Evolutionary conservation across 2,329 filamentous ascomycete genomes (phyloP).

Genomic region (Cordyceps tenuipes): DNA sequence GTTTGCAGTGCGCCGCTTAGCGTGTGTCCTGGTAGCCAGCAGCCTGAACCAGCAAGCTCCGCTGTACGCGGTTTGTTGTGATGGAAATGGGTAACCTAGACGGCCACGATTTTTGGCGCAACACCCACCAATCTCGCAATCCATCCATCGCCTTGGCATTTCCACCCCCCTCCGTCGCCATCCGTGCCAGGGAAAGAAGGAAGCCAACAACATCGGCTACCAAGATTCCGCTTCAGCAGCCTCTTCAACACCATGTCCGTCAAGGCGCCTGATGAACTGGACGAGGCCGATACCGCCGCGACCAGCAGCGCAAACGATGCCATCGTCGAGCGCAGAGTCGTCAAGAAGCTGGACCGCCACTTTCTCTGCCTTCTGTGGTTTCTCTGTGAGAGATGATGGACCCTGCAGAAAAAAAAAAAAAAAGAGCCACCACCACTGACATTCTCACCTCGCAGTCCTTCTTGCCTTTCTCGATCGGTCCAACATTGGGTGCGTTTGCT

Average conservation of each 20-base stretch:
- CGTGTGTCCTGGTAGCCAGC: no score
- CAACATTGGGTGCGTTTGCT: constrained; percentile 8
- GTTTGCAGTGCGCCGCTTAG: no score
- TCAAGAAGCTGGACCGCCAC: constrained; percentile 5
- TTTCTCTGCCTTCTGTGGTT: constrained; percentile 7
- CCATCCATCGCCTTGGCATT: neutral
- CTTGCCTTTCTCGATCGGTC: constrained; percentile 10
- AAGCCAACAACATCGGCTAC: neutral
- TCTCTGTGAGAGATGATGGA: neutral
- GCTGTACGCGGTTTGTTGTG: no score
- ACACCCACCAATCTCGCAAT: neutral
- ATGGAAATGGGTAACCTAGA: no score
- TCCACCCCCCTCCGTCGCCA: neutral
- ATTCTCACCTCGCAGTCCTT: neutral
- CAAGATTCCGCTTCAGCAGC: neutral
- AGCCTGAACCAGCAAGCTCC: no score
- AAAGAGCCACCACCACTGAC: neutral
- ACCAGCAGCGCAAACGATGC: neutral
- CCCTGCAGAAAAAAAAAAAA: neutral
- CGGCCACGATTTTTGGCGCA: no score
- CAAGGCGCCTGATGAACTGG: neutral
- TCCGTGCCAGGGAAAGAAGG: neutral
- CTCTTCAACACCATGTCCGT: neutral
- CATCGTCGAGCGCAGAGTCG: neutral
- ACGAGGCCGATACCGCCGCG: neutral